Evolutionary conservation across 352 stramenopile species (phyloP), one percentile per base, ranked within the genome.

Genomic region (Phytophthora pini): DNA sequence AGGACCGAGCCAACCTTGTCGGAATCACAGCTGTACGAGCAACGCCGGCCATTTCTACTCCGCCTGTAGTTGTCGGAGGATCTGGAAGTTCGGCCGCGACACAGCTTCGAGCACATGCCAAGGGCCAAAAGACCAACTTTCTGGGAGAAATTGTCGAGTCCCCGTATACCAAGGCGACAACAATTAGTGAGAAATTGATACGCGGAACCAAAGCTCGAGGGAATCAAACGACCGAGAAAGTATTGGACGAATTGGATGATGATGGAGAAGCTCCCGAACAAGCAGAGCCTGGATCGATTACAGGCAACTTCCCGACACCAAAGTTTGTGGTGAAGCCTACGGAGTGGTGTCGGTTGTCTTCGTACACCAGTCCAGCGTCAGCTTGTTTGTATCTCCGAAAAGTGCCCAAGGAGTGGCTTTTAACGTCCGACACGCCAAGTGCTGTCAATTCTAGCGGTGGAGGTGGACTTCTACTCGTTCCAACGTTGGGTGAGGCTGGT

Each of bases 321-420:
- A 88, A 89, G 36, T 64, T 95, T 15, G 77, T 92, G 4, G 80
- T 94, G 1, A 82, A 90, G n/a, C 79, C 84, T 6, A 82, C 87
- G 13, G 85, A 95, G 54, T 92, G 80, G 85, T 91, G 80, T 61
- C 77, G 79, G 5, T 32, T 93, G 22, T 89, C 80, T 0, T 78
- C 82, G 20, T 92, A 93, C 52, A 56, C 72, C 3, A 88, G 70
- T 45, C 75, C 80, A 26, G 68, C 77, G 6, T 62, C 84, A 9
- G 73, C 80, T 8, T 92, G 79, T 34, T 40, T 94, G 65, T 85
- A 86, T 65, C 63, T 95, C 9, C 77, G 72, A 13, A 90, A 89
- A 45, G 51, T 96, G 0, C 75, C 74, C 0, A 84, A 87, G 31
- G 83, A 91, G 32, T 92, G 82, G 77, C 59, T 94, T 5, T 47